Percentiles rank a stretch among this genome's conserved stretches.
Evolutionary conservation across 1,284 basidiomycete genomes (phyloP).

Genomic region (Waitea zeae): DNA sequence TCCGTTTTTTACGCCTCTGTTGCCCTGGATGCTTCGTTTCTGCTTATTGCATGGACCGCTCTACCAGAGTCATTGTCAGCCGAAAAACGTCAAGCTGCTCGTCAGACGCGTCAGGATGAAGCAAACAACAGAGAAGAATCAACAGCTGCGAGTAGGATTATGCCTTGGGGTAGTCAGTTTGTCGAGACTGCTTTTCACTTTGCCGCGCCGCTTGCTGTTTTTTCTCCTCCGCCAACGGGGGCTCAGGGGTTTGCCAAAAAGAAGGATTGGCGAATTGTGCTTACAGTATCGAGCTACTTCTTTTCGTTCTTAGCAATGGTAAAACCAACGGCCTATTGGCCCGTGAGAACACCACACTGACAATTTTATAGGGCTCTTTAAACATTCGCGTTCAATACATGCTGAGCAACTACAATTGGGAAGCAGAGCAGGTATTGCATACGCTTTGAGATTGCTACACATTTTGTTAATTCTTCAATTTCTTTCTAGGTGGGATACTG

Average conservation of each 20-base stretch:
- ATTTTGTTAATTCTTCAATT: too few species aligned
- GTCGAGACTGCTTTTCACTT: conserved; percentile 30
- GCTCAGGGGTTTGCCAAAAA: conserved; percentile 21
- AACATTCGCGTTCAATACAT: neutral
- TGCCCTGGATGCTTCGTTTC: conserved; percentile 27
- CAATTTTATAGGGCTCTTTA: conserved; percentile 32
- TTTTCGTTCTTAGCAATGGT: too few species aligned
- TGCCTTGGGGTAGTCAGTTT: conserved; percentile 7
- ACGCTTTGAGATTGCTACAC: too few species aligned
- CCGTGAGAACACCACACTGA: conserved; percentile 32
- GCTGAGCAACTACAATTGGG: too few species aligned
- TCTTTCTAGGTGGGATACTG: too few species aligned
- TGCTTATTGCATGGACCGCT: conserved; percentile 33
- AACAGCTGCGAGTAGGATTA: conserved; percentile 8
- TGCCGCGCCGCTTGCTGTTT: conserved; percentile 46
- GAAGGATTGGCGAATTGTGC: conserved; percentile 55
- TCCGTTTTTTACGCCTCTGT: conserved; percentile 57
- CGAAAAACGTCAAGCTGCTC: conserved; percentile 19
- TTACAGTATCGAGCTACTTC: too few species aligned
- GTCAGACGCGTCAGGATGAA: conserved; percentile 17
- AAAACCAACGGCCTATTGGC: conserved; percentile 33
- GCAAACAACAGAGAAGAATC: conserved; percentile 14
- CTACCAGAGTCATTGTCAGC: conserved; percentile 62
- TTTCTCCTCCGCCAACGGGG: conserved; percentile 28
- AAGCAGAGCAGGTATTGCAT: too few species aligned